Base-by-base conservation (phyloP, 495 filamentous ascomycete genomes). In the Cercophora samala region DNA sequence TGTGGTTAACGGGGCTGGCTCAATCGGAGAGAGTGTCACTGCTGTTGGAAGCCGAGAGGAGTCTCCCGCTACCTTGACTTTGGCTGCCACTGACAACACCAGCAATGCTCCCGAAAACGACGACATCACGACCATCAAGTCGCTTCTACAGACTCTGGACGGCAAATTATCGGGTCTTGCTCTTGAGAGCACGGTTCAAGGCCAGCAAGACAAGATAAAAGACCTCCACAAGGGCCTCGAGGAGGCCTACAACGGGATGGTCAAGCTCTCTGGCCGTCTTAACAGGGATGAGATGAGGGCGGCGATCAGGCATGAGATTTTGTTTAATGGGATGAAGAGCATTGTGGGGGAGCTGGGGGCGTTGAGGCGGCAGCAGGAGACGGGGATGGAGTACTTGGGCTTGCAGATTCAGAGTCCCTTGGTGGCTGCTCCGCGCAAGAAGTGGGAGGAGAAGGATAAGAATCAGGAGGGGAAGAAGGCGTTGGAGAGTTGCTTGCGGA, bases 291-390 rank as follows among this genome's bases (percentile, higher is more conserved):
- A 67, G 29, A 52, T 58, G 4, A 65, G 74, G 2, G 66, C 69
- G 13, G 32, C 63, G 0, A 5, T 64, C 37, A 70, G 74, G 1
- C 72, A 74, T 21, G 42, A 67, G 0, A 69, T 76, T 0, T 21
- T 74, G 6, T 76, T 76, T 32, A 66, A 64, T 25, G 60, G 67
- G 23, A 23, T 76, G 5, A 64, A 67, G 60, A 71, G 68, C 55
- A 19, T 76, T 0, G 64, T 66, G 0, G 54, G 17, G 13, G 72
- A 74, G 11, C 22, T 74, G 1, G 18, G 56, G 17, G 17, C n/a
- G 3, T 15, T 58, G 4, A 15, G 54, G 51, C n/a, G 63, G 26
- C 26, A 66, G 32, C 53, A 52, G 23, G 23, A 51, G 37, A 42
- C 66, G 18, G 26, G 4, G 17, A 62, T 56, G 61, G 22, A 5